These are phyloP conservation scores for Actinomucor elegans DNA, from an alignment of 371 early-diverging fungal species.

Conservation along the genomic window DNA sequence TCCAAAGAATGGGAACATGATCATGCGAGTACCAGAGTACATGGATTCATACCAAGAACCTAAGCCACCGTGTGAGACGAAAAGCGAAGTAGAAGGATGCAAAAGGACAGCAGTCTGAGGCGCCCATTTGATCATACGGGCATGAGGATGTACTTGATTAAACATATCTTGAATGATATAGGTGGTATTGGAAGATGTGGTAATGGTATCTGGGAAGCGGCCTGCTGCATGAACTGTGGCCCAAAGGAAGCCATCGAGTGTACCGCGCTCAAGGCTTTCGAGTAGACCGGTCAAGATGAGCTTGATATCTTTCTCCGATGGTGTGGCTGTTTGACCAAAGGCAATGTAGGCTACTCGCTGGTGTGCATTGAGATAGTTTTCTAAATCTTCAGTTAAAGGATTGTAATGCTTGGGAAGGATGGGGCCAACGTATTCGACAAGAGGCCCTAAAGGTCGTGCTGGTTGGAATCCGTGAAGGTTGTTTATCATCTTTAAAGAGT, in stretches of 20 bases:
- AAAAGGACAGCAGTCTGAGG: constrained; percentile 42
- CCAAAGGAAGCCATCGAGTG: constrained; percentile 37
- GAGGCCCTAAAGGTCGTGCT: constrained; percentile 30
- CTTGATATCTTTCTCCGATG: constrained; percentile 5
- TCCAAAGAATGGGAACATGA: constrained; percentile 40
- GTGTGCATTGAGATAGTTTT: constrained; percentile 19
- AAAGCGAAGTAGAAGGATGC: constrained; percentile 30
- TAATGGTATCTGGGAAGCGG: constrained; percentile 14
- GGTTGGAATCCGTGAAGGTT: constrained; percentile 21
- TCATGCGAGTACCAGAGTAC: constrained; percentile 27
- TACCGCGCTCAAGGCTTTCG: constrained; percentile 14
- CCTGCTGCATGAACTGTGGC: constrained; percentile 5
- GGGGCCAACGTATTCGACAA: constrained; percentile 36
- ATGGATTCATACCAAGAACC: constrained; percentile 36
- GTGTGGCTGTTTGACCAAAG: constrained; percentile 35
- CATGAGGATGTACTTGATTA: not conserved
- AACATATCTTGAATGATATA: constrained; percentile 6
- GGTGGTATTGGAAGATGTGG: not conserved
- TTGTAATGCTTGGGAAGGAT: constrained; percentile 17
- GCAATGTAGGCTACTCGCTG: constrained; percentile 34
- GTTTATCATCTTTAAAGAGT: constrained; percentile 26
- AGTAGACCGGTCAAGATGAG: constrained; percentile 22
- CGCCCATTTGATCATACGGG: constrained; percentile 23
- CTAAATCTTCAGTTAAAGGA: constrained; percentile 10
- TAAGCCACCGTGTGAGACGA: constrained; percentile 42